Conservation (phyloP, 2,329 filamentous ascomycete species). For the Clonostachys rhizophaga region DNA sequence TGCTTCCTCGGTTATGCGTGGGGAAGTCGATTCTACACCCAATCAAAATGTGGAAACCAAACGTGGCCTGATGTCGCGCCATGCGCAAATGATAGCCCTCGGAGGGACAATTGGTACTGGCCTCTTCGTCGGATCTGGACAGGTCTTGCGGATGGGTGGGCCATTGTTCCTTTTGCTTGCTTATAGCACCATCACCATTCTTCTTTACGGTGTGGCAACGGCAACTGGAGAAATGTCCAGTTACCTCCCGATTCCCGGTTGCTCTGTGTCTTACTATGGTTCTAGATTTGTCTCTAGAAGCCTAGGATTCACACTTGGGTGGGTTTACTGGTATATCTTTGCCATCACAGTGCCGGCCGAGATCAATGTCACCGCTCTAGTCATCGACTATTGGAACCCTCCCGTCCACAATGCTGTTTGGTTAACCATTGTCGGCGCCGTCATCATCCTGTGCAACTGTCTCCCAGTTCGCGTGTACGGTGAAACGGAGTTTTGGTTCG, state of each 20-base stretch:
- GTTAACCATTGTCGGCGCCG: slow-evolving; percentile 68
- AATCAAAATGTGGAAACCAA: slow-evolving; percentile 5
- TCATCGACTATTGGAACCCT: slow-evolving; percentile 70
- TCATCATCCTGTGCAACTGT: slow-evolving; percentile 66
- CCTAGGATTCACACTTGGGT: slow-evolving; percentile 73
- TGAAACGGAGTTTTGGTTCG: slow-evolving; percentile 76
- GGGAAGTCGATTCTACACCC: no score
- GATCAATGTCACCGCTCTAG: slow-evolving; percentile 65
- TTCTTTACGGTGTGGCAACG: slow-evolving; percentile 74
- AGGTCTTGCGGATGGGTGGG: slow-evolving; percentile 56
- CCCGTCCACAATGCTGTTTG: slow-evolving; percentile 64
- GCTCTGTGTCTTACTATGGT: slow-evolving; percentile 70
- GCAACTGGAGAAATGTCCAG: slow-evolving; percentile 70
- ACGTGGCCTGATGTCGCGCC: slow-evolving; percentile 16
- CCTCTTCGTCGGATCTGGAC: slow-evolving; percentile 65
- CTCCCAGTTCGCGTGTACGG: slow-evolving; percentile 69
- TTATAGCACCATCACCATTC: slow-evolving; percentile 64
- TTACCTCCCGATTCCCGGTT: slow-evolving; percentile 68
- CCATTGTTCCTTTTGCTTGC: slow-evolving; percentile 64
- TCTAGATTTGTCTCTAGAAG: slow-evolving; percentile 69
- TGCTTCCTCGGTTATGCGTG: no score
- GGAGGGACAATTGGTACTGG: slow-evolving; percentile 70
- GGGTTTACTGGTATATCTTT: slow-evolving; percentile 82
- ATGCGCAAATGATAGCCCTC: slow-evolving; percentile 45
- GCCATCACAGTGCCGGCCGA: slow-evolving; percentile 71